A percentile compares a stretch with the other conserved stretches of the same genome.
phyloP scores from a whole-genome alignment of 1,284 basidiomycete species.

The Anthracocystis walkeri region DNA sequence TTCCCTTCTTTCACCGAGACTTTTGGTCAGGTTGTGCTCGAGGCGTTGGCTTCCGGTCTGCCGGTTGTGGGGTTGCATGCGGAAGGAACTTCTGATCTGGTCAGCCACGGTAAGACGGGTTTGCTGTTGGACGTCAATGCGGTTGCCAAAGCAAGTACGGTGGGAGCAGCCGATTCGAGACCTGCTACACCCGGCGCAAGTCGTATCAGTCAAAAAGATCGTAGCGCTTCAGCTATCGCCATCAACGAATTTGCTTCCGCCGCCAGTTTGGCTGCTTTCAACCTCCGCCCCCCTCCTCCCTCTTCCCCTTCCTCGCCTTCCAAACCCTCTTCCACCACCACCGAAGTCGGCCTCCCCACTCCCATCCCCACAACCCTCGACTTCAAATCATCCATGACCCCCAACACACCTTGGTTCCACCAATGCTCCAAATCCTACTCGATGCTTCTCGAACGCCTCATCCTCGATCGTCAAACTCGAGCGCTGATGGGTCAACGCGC shows the following conservation, averaged over 20 bases:
- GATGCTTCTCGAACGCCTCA: constrained; percentile 70
- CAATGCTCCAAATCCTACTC: constrained; percentile 71
- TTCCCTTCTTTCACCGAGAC: constrained; percentile 75
- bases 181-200: constrained; percentile 29
- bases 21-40: constrained; percentile 75
- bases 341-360: constrained; percentile 32
- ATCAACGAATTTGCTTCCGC: constrained; percentile 46
- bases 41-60: constrained; percentile 74
- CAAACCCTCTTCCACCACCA: neutral
- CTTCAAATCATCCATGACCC: constrained; percentile 68
- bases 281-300: constrained; percentile 14
- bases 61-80: constrained; percentile 75
- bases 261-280: constrained; percentile 21
- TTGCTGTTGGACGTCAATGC: constrained; percentile 67
- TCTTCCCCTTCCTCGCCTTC: neutral
- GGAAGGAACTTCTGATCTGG: constrained; percentile 75
- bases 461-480: constrained; percentile 69
- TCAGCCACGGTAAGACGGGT: constrained; percentile 72
- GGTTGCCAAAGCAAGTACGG: constrained; percentile 31
- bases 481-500: constrained; percentile 71
- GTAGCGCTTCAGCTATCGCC: constrained; percentile 10
- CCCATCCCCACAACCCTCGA: constrained; percentile 56
- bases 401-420: constrained; percentile 68
- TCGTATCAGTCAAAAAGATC: neutral
- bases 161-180: constrained; percentile 3